A percentile compares a stretch with the other conserved stretches of the same genome.
Evolutionary conservation across 2,329 filamentous ascomycete genomes (phyloP).

Genomic region (Alternaria sp.): DNA sequence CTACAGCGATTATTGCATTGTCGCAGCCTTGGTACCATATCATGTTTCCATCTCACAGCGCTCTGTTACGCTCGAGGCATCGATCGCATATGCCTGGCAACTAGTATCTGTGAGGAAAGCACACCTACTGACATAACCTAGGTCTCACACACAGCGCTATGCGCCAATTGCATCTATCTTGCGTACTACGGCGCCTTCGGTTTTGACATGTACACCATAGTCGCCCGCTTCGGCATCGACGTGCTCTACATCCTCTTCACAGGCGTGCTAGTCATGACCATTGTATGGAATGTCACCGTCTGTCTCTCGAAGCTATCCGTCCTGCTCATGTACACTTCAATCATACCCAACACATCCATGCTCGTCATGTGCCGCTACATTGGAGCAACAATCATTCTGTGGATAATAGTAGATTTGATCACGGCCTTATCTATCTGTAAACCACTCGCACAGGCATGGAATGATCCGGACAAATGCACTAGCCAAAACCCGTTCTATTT

Average conservation of each 20-base stretch:
- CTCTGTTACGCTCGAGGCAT: background rate
- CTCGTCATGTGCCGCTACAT: background rate
- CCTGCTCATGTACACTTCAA: background rate
- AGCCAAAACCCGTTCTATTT: background rate
- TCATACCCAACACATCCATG: constrained; percentile 4
- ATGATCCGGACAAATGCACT: background rate
- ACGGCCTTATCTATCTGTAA: background rate
- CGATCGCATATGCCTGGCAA: background rate
- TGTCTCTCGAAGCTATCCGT: background rate
- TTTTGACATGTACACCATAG: background rate
- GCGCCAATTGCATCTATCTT: background rate
- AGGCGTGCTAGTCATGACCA: background rate
- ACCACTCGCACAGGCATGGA: background rate
- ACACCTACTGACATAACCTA: background rate
- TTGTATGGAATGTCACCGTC: background rate
- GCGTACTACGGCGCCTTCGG: background rate
- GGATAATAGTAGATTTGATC: background rate
- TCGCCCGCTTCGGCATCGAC: background rate
- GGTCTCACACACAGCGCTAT: background rate
- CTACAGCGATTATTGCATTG: background rate
- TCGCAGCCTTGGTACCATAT: background rate
- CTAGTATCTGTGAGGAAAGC: background rate
- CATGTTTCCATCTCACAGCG: background rate
- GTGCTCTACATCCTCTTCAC: background rate
- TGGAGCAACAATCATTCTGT: background rate